phyloP scores from a whole-genome alignment of 2,329 filamentous ascomycete genomes.

The Colletotrichum abscissum region DNA sequence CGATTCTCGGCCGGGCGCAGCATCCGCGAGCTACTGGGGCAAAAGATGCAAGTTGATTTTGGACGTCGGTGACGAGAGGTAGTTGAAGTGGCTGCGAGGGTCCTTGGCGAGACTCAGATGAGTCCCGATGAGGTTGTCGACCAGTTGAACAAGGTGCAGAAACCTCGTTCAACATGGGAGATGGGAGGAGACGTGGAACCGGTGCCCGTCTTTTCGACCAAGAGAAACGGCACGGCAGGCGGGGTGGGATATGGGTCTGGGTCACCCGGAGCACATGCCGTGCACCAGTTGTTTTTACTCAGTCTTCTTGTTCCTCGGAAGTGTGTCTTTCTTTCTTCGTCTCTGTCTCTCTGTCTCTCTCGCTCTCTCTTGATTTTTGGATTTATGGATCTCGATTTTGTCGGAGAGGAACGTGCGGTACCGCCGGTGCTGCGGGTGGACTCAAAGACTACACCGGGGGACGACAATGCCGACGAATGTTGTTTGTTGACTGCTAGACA shows the following conservation, averaged over 20 bases:
- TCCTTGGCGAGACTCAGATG: background rate
- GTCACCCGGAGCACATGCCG: constrained; percentile 1
- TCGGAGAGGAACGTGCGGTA: background rate
- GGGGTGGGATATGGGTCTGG: background rate
- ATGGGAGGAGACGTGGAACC: constrained; percentile 4
- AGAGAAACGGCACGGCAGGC: constrained; percentile 1
- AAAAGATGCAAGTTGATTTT: background rate
- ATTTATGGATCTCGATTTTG: background rate
- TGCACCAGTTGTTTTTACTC: background rate
- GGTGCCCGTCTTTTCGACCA: background rate
- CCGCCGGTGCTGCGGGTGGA: background rate
- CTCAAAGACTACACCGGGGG: background rate
- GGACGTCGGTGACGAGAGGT: background rate
- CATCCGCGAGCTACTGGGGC: background rate
- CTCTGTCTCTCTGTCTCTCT: background rate
- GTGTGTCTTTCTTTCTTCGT: background rate
- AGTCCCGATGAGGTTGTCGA: background rate
- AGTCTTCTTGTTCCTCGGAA: background rate
- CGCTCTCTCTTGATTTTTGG: background rate
- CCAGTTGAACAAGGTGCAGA: constrained; percentile 13
- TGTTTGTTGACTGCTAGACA: background rate
- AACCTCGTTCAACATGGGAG: constrained; percentile 13
- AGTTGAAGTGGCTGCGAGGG: background rate
- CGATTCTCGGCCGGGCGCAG: background rate
- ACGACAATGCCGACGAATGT: background rate